Evolutionary conservation across 192 early-diverging fungal genomes (phyloP).

Genomic region (Linnemannia schmuckeri): DNA sequence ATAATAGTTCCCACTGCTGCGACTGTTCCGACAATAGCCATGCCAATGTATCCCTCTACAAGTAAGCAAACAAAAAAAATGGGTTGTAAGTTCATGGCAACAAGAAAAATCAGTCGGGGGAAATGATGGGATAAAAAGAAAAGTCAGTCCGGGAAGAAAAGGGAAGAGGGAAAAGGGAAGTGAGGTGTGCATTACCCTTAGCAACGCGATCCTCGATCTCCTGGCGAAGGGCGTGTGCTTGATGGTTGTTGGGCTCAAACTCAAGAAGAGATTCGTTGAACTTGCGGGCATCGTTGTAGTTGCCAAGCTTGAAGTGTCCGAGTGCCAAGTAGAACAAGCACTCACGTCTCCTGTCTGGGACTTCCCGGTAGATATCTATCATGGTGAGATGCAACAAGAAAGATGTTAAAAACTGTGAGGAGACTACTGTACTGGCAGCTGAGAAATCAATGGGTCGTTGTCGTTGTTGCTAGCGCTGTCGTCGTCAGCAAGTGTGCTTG

Average conservation of each 20-base stretch:
- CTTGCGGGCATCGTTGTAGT: constrained; percentile 85
- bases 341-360: constrained; percentile 88
- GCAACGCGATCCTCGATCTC: constrained; percentile 89
- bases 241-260: constrained; percentile 87
- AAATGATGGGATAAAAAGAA: background rate
- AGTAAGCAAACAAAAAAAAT: background rate
- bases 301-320: constrained; percentile 92
- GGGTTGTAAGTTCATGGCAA: background rate
- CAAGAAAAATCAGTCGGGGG: background rate
- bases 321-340: constrained; percentile 96
- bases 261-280: constrained; percentile 87
- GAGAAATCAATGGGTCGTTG: background rate
- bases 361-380: constrained; percentile 89
- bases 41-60: constrained; percentile 87
- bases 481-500: background rate
- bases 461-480: background rate
- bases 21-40: constrained; percentile 88
- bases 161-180: background rate
- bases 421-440: background rate
- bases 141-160: background rate
- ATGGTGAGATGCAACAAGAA: background rate
- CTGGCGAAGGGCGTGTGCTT: constrained; percentile 76
- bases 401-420: background rate
- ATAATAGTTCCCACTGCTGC: constrained; percentile 78
- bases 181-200: constrained; percentile 57